Conservation (phyloP, 108 stramenopile species). For the Nitzschia sp. region DNA sequence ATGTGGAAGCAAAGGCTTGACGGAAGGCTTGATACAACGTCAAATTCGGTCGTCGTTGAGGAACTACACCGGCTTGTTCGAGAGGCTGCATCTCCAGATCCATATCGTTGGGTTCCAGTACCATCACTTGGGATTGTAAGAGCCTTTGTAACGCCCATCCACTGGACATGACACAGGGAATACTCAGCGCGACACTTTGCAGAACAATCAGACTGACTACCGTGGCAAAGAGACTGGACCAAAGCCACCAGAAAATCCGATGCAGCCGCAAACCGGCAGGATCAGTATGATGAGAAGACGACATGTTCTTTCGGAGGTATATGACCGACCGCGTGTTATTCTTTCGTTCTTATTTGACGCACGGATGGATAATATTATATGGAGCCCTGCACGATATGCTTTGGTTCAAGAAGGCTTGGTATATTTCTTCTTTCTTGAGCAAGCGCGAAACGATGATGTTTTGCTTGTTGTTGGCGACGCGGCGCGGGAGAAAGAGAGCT, state of each 20-base stretch:
- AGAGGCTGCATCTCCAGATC: constrained; percentile 19
- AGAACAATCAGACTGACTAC: background rate
- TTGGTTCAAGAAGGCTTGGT: too few species aligned
- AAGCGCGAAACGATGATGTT: too few species aligned
- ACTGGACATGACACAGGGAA: background rate
- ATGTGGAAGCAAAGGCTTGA: constrained; percentile 1
- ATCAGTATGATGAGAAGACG: too few species aligned
- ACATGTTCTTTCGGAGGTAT: too few species aligned
- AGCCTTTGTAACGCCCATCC: background rate
- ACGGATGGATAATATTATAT: too few species aligned
- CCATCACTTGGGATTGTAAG: background rate
- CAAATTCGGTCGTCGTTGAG: constrained; percentile 1
- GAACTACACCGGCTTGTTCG: background rate
- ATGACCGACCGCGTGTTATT: too few species aligned
- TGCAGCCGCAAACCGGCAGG: too few species aligned
- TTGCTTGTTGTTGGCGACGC: too few species aligned
- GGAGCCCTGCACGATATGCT: too few species aligned
- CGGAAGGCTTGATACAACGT: constrained; percentile 6
- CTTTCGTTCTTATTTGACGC: too few species aligned
- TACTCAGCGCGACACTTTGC: background rate
- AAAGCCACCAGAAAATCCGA: constrained; percentile 9
- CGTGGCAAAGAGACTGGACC: background rate
- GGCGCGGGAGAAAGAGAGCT: too few species aligned
- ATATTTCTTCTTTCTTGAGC: too few species aligned
- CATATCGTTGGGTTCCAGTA: constrained; percentile 2